Conservation (phyloP, 176 grass and related monocot genomes). For the Aegilops umbellulata region DNA sequence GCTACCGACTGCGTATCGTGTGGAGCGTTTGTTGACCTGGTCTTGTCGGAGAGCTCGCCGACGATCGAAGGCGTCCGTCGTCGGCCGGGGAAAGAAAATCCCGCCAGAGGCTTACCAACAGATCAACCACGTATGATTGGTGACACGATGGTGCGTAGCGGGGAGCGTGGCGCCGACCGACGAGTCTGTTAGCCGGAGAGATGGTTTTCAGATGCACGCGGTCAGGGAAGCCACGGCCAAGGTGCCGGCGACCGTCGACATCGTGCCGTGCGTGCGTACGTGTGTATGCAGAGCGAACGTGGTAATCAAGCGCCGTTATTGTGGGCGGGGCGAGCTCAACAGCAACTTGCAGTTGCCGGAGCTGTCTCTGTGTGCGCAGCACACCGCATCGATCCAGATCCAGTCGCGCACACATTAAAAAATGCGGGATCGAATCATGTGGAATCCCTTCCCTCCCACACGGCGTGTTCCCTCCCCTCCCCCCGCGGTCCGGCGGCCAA, state of each 20-base stretch:
- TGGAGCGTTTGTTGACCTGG: background rate
- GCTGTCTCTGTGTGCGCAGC: constrained; percentile 42
- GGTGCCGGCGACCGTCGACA: constrained; percentile 1
- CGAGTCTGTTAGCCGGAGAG: too few species aligned
- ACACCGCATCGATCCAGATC: constrained; percentile 5
- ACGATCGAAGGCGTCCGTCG: too few species aligned
- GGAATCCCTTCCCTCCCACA: background rate
- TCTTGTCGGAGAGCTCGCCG: background rate
- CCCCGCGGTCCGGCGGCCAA: constrained; percentile 32
- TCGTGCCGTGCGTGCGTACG: background rate
- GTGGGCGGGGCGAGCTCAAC: constrained; percentile 18
- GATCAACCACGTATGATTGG: too few species aligned
- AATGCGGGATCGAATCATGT: background rate
- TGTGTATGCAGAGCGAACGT: background rate
- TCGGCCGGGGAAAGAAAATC: too few species aligned
- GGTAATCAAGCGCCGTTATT: background rate
- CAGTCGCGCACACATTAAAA: constrained; percentile 20
- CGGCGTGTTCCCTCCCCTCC: background rate
- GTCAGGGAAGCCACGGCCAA: background rate
- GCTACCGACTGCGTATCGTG: background rate
- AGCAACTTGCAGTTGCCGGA: background rate
- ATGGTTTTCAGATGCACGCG: background rate
- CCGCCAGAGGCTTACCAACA: too few species aligned
- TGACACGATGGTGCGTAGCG: too few species aligned
- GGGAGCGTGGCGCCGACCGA: too few species aligned